Base-by-base conservation (phyloP, 2,329 filamentous ascomycete species). In the Colletotrichum karsti region DNA sequence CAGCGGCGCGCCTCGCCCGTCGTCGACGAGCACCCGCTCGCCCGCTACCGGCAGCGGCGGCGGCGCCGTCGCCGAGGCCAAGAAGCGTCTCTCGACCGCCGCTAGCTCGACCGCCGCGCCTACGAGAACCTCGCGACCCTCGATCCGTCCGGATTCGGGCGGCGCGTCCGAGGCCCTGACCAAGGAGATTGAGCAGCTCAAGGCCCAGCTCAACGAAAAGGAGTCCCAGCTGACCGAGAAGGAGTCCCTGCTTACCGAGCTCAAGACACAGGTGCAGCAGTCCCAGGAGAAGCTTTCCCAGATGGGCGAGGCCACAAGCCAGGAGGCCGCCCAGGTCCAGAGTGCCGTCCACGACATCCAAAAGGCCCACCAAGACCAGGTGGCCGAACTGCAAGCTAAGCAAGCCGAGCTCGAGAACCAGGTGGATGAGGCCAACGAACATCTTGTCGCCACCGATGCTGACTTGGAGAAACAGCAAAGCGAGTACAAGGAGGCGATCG, bases 121-220 rank as follows among this genome's bases (percentile, higher is more conserved):
- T 3, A 63, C 81, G 58, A 84, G 86, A 70, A 76, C 79, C 5
- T 63, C 81, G n/a, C 82, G 83, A 26, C 74, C 81, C 6, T 84
- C 78, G 8, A 60, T 77, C 57, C 73, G 76, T n/a, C 75, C 75
- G 10, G 77, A 75, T n/a, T 73, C 81, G 15, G 75, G 75, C 18
- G 78, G 80, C 44, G 76, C 81, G 35, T 80, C 83, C 22, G 76
- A 81, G 15, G 81, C 83, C 10, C 71, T 78, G 7, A 75, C 83
- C 20, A 90, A 88, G 78, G 88, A 89, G 73, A 79, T 88, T 4
- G 88, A 91, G 55, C 85, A 88, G 50, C 81, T 91, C 46, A 91
- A 88, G 79, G 77, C 81, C 7, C 90, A 90, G 77, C 80, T 91
- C 22, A 80, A 82, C 5, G 83, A 87, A 42, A 88, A 87, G 69